Conservation (phyloP, 1,284 basidiomycete genomes). For the Puccinia triticina region DNA sequence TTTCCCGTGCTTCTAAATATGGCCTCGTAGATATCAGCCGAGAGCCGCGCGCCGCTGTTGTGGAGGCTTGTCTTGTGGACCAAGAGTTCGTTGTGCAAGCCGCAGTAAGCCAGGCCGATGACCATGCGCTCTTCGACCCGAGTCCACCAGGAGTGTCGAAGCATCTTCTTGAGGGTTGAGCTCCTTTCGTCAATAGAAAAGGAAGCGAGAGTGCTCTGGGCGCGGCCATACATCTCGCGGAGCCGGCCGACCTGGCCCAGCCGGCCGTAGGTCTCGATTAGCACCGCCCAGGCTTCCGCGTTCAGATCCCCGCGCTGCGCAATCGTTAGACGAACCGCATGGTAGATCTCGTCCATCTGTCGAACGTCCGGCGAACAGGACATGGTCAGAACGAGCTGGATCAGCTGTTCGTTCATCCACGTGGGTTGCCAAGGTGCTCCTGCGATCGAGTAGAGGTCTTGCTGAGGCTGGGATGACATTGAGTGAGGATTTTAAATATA, state of each 20-base stretch:
- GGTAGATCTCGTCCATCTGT: constrained; percentile 24
- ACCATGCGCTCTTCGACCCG: constrained; percentile 84
- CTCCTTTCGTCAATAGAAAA: constrained; percentile 22
- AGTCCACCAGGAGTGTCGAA: constrained; percentile 66
- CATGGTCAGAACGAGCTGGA: constrained; percentile 33
- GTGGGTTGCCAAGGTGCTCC: too few species aligned
- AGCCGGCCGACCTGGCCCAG: constrained; percentile 29
- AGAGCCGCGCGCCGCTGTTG: constrained; percentile 73
- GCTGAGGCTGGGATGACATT: too few species aligned
- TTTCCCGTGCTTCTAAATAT: constrained; percentile 80
- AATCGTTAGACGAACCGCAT: constrained; percentile 16
- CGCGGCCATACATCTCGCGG: constrained; percentile 44
- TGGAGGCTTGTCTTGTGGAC: constrained; percentile 78
- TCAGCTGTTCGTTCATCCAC: constrained; percentile 48
- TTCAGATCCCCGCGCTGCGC: constrained; percentile 15
- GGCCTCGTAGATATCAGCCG: constrained; percentile 85
- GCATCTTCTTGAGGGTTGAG: background rate
- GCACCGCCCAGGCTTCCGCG: constrained; percentile 33
- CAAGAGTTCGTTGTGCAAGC: constrained; percentile 76
- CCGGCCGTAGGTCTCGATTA: constrained; percentile 44
- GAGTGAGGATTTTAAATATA: too few species aligned
- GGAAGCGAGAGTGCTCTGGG: constrained; percentile 27
- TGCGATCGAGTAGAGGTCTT: too few species aligned
- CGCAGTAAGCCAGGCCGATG: constrained; percentile 76
- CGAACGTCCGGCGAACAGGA: constrained; percentile 9